These are phyloP conservation scores for Toxicodendron radicans DNA, from an alignment of 345 rosid species.

Conservation along the genomic window DNA sequence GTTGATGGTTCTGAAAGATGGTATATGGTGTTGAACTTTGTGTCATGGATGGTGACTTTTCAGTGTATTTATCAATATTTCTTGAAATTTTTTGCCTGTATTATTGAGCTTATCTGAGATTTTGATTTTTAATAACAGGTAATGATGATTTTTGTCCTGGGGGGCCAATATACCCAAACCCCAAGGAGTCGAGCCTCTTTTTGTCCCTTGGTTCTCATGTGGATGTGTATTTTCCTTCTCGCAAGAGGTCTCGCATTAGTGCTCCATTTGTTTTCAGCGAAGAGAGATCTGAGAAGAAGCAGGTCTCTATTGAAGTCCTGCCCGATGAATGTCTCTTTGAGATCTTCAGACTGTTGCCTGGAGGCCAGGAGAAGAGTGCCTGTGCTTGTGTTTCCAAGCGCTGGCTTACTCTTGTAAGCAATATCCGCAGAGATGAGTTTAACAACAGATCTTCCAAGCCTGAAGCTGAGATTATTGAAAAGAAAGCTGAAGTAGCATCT, in stretches of 20 bases:
- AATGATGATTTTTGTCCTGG: constrained; percentile 68
- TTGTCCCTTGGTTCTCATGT: constrained; percentile 62
- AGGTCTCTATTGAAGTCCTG: constrained; percentile 66
- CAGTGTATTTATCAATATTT: background rate
- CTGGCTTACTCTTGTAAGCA: constrained; percentile 81
- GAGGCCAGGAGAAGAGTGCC: constrained; percentile 73
- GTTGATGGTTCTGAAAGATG: constrained; percentile 1
- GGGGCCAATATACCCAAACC: constrained; percentile 70
- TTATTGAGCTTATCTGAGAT: background rate
- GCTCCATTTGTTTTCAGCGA: constrained; percentile 65
- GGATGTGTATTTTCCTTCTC: constrained; percentile 66
- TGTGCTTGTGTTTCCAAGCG: constrained; percentile 84
- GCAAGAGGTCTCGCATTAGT: constrained; percentile 73
- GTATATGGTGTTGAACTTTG: background rate
- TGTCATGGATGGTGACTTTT: background rate
- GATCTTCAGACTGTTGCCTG: constrained; percentile 71
- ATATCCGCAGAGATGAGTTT: constrained; percentile 62
- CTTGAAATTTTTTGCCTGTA: background rate
- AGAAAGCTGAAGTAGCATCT: constrained; percentile 21
- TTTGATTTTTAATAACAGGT: constrained; percentile 38
- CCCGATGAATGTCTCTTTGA: constrained; percentile 97
- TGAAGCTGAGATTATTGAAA: constrained; percentile 11
- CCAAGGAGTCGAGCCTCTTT: constrained; percentile 68
- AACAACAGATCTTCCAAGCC: constrained; percentile 13
- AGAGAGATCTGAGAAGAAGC: constrained; percentile 53